phyloP scores from a whole-genome alignment of 2,329 filamentous ascomycete genomes.

The Fulvia fulva region DNA sequence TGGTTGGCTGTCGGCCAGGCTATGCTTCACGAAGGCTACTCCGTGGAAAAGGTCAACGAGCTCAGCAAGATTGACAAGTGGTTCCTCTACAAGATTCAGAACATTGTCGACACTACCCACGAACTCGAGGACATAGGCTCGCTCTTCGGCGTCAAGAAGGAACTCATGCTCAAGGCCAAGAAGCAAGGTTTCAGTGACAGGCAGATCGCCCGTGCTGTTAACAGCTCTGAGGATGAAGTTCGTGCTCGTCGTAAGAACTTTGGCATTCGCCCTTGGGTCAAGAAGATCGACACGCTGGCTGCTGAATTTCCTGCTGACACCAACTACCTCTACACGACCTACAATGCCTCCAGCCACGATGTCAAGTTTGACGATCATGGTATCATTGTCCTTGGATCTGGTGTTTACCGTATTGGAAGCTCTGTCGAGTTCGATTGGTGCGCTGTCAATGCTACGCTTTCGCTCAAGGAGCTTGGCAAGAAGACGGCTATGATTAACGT shows the following conservation, averaged over 20 bases:
- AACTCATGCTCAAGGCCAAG: constrained; percentile 86
- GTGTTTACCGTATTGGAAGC: constrained; percentile 95
- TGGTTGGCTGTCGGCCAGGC: constrained; percentile 98
- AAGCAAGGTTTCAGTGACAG: constrained; percentile 96
- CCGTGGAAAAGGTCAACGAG: constrained; percentile 85
- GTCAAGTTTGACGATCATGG: constrained; percentile 91
- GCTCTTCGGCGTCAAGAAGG: constrained; percentile 80
- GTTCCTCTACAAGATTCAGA: constrained; percentile 98
- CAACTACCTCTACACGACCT: constrained; percentile 96
- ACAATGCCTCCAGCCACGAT: constrained; percentile 92
- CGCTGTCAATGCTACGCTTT: constrained; percentile 82
- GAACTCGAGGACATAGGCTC: constrained; percentile 81
- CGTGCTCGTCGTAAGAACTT: constrained; percentile 80
- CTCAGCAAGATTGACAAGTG: constrained; percentile 98
- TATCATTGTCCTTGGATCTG: constrained; percentile 81
- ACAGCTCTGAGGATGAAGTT: constrained; percentile 83
- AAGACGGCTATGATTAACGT: constrained; percentile 99
- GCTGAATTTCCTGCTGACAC: constrained; percentile 94
- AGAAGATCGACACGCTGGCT: constrained; percentile 96
- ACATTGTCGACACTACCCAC: constrained; percentile 85
- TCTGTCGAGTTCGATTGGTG: constrained; percentile 99
- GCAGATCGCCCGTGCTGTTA: constrained; percentile 85
- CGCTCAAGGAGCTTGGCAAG: constrained; percentile 79
- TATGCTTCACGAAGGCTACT: constrained; percentile 95
- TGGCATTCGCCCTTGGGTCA: constrained; percentile 90